A percentile compares a stretch with the other conserved stretches of the same genome.
phyloP scores from a whole-genome alignment of 2,329 filamentous ascomycete genomes.

The Clarireedia paspali region DNA sequence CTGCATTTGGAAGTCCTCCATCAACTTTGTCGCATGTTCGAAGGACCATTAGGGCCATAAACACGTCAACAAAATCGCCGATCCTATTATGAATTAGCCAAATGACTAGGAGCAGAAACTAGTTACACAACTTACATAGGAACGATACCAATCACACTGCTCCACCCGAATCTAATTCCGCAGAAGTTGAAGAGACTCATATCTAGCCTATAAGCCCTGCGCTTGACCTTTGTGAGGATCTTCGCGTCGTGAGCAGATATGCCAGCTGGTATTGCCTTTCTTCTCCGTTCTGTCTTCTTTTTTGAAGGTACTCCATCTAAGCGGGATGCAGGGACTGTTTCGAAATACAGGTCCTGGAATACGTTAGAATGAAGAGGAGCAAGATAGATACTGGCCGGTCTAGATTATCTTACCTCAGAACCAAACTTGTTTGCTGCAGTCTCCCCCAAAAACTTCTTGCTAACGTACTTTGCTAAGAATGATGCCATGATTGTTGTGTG shows the following conservation, averaged over 20 bases:
- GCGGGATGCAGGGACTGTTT: conserved; percentile 68
- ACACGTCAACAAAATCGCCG: conserved; percentile 66
- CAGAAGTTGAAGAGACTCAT: conserved; percentile 74
- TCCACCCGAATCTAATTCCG: conserved; percentile 83
- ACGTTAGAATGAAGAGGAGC: background rate
- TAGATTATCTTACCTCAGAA: conserved; percentile 38
- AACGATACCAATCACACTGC: conserved; percentile 74
- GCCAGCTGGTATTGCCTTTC: conserved; percentile 76
- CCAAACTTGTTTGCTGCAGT: conserved; percentile 50
- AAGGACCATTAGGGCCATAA: conserved; percentile 70
- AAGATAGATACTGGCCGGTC: background rate
- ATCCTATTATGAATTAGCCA: conserved; percentile 39
- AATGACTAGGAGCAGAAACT: conserved; percentile 11
- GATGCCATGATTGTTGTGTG: conserved; percentile 40
- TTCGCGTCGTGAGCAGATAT: conserved; percentile 75
- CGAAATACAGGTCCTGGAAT: conserved; percentile 79
- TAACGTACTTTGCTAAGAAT: conserved; percentile 45
- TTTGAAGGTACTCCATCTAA: conserved; percentile 52
- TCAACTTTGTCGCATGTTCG: conserved; percentile 65
- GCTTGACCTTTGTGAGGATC: conserved; percentile 78
- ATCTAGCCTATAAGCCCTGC: conserved; percentile 78
- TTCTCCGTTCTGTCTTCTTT: conserved; percentile 72
- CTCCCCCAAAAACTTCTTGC: conserved; percentile 51
- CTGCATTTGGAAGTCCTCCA: conserved; percentile 57
- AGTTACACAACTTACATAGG: conserved; percentile 56